A percentile compares a stretch with the other conserved stretches of the same genome.
These are phyloP conservation scores for Nitzschia inconspicua DNA, from an alignment of 108 stramenopile genomes.

Conservation along the genomic window DNA sequence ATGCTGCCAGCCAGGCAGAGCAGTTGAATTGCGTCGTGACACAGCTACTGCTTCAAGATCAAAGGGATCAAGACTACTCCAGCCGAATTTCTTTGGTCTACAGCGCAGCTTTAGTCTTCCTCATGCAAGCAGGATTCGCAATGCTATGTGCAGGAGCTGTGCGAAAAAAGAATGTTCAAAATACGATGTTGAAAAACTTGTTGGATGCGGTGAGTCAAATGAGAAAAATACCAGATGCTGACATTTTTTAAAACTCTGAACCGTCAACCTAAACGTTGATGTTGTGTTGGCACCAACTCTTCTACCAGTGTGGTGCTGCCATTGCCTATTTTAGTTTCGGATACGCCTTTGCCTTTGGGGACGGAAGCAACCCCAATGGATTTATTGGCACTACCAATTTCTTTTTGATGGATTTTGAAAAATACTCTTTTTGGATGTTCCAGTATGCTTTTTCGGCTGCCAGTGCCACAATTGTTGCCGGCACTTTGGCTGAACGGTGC, in stretches of 20 bases:
- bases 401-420: slow-evolving; percentile 75
- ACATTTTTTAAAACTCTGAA: neutral
- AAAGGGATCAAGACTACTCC: slow-evolving; percentile 12
- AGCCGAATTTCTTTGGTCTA: slow-evolving; percentile 59
- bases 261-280: neutral
- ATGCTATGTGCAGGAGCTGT: slow-evolving; percentile 87
- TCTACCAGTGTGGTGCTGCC: slow-evolving; percentile 63
- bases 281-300: slow-evolving; percentile 29
- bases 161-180: slow-evolving; percentile 81
- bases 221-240: neutral
- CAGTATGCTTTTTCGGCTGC: slow-evolving; percentile 76
- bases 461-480: slow-evolving; percentile 68
- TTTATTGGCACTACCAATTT: slow-evolving; percentile 82
- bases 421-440: slow-evolving; percentile 59
- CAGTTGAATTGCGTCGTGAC: slow-evolving; percentile 18
- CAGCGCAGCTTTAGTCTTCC: slow-evolving; percentile 80
- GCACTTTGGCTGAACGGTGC: slow-evolving; percentile 73
- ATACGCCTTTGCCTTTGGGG: slow-evolving; percentile 80
- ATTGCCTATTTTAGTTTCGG: slow-evolving; percentile 78
- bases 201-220: slow-evolving; percentile 58
- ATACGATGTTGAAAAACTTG: slow-evolving; percentile 90
- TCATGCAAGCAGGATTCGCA: slow-evolving; percentile 89
- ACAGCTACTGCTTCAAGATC: slow-evolving; percentile 16
- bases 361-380: slow-evolving; percentile 26
- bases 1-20: neutral